These are phyloP conservation scores for Backusella tarrabulga DNA, from an alignment of 192 early-diverging fungal species.

Conservation along the genomic window DNA sequence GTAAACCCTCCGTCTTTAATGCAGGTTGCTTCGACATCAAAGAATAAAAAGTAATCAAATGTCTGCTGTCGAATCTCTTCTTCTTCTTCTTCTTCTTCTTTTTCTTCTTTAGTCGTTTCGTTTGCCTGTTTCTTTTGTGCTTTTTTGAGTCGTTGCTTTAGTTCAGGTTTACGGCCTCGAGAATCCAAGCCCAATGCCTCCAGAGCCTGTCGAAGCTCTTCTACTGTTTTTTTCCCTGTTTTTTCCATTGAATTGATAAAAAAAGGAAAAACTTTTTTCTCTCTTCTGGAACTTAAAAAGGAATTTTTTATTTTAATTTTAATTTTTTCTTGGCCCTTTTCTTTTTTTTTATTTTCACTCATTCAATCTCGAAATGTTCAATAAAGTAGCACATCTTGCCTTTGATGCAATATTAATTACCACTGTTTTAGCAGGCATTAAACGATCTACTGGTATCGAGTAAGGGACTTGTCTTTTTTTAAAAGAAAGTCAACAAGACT, in stretches of 20 bases:
- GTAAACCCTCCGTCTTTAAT: constrained; percentile 50
- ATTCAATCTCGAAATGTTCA: constrained; percentile 33
- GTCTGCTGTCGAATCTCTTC: constrained; percentile 35
- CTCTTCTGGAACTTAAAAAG: neutral
- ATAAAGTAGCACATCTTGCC: constrained; percentile 50
- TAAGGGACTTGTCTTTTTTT: neutral
- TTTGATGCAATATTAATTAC: constrained; percentile 59
- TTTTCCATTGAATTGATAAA: constrained; percentile 1
- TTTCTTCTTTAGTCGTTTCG: neutral
- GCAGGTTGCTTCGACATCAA: constrained; percentile 87
- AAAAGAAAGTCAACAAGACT: neutral
- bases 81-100: neutral
- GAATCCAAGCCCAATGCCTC: constrained; percentile 44
- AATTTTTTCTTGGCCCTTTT: neutral
- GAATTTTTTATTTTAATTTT: neutral
- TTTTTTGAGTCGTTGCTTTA: constrained; percentile 48
- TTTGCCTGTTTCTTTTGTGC: constrained; percentile 5
- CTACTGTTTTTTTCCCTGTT: constrained; percentile 32
- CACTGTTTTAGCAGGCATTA: constrained; percentile 58
- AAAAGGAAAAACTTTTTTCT: neutral
- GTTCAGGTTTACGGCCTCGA: constrained; percentile 39
- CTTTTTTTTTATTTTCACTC: neutral
- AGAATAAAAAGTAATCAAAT: constrained; percentile 66
- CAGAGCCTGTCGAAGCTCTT: constrained; percentile 40
- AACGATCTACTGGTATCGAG: constrained; percentile 48